Base-by-base conservation (phyloP, 225 moss, liverwort and hornwort genomes). In the Lunularia cruciata region DNA sequence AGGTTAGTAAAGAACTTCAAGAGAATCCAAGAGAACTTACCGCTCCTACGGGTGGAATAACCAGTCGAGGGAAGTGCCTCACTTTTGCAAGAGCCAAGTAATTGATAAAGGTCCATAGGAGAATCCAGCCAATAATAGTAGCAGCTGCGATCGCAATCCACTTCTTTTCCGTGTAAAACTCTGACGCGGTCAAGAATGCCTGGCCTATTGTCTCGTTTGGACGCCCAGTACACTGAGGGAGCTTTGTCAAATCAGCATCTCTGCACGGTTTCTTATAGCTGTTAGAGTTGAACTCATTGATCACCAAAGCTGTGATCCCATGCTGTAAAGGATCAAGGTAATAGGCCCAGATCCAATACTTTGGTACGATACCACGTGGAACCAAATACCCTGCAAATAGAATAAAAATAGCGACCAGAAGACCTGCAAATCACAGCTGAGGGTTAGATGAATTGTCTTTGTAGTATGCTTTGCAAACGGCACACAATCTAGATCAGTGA, bases 281-380 rank as follows among this genome's bases (percentile, higher is more conserved):
- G 27, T 73, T 62, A 20, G 96, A 93, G 70, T 77, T 87, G 60
- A 79, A 98, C 67, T 98, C 92, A 52, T 93, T 98, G 63, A 91
- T 45, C 30, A 98, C 60, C 69, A 98, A 82, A 68, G 86, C 83
- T 38, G 86, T 79, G 46, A 85, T 88, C 48, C 85, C 89, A 86
- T 90, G 90, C 74, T 98, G 96, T 45, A 98, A 73, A 43, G 96
- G 96, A 78, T 98, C 87, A 22, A 98, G 54, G 53, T 98, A 93
- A 72, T 87, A 98, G 8, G 89, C 90, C 96, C 96, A 98, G 65
- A 91, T 26, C 96, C 96, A 98, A 65, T 90, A 98, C 25, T 89
- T 78, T 37, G 81, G 92, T 67, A 84, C 75, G 23, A 13, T 2
- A 58, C 81, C 82, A 59, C 90, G 92, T 43, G 96, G 96, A 3